phyloP scores from a whole-genome alignment of 345 rosid genomes.

The Eutrema japonicum region DNA sequence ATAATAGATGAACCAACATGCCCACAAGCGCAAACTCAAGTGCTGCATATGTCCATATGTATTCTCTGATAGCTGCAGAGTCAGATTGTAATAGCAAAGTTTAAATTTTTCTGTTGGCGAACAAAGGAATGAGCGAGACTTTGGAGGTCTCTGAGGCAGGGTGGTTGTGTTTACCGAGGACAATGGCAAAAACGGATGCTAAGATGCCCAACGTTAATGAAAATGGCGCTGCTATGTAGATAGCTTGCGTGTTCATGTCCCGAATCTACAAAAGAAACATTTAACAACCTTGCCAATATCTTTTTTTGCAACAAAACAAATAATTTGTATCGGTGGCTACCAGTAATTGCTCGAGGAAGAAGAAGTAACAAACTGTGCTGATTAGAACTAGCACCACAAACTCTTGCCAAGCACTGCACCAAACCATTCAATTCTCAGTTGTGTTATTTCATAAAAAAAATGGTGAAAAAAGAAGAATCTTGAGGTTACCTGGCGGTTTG shows the following conservation, averaged over 20 bases:
- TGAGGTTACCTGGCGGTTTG: constrained; percentile 62
- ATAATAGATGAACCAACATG: constrained; percentile 61
- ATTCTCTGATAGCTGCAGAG: constrained; percentile 85
- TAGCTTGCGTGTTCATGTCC: constrained; percentile 69
- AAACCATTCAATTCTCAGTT: constrained; percentile 25
- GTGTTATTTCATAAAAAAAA: constrained; percentile 22
- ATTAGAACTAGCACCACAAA: constrained; percentile 93
- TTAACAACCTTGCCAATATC: constrained; percentile 4
- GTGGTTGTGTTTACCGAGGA: constrained; percentile 59
- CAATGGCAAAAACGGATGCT: constrained; percentile 72
- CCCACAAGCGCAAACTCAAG: constrained; percentile 88
- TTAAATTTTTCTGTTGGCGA: not conserved
- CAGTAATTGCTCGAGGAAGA: constrained; percentile 94
- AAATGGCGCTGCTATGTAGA: constrained; percentile 81
- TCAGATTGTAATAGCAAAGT: constrained; percentile 4
- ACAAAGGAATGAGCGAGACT: constrained; percentile 17
- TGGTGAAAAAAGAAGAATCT: constrained; percentile 24
- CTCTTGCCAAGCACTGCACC: constrained; percentile 96
- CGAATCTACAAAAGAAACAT: constrained; percentile 53
- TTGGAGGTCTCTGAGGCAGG: constrained; percentile 15
- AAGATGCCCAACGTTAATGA: constrained; percentile 73
- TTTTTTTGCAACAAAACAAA: not conserved
- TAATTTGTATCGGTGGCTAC: constrained; percentile 45
- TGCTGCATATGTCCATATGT: constrained; percentile 92
- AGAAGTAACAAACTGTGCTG: constrained; percentile 94